Percentiles rank a stretch among this genome's conserved stretches.
Evolutionary conservation across 1,284 basidiomycete species (phyloP).

Genomic region (Naganishia albida): DNA sequence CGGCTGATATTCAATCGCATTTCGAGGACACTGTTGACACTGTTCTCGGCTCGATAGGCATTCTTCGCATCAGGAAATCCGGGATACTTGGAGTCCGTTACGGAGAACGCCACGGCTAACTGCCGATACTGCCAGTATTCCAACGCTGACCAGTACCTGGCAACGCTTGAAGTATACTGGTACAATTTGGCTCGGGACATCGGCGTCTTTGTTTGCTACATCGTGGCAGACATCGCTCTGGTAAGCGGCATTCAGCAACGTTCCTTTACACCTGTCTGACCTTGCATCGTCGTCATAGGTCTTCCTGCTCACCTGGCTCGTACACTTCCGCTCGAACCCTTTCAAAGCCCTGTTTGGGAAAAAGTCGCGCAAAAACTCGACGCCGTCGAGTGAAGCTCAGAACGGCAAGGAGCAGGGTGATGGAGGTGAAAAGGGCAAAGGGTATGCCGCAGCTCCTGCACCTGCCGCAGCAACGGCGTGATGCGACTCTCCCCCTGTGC

Average conservation of each 20-base stretch:
- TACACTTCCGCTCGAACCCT: constrained; percentile 26
- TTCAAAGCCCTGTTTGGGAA: constrained; percentile 16
- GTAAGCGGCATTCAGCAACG: constrained; percentile 51
- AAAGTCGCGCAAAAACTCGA: constrained; percentile 14
- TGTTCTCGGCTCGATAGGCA: not conserved
- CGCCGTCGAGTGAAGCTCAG: constrained; percentile 11
- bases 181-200: constrained; percentile 69
- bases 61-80: constrained; percentile 24
- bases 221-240: constrained; percentile 69
- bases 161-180: constrained; percentile 50
- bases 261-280: not conserved
- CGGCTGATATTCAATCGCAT: constrained; percentile 32
- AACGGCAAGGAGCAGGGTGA: constrained; percentile 17
- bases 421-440: constrained; percentile 13
- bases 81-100: constrained; percentile 50
- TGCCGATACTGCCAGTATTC: constrained; percentile 55
- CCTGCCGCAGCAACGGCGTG: constrained; percentile 9
- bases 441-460: constrained; percentile 14
- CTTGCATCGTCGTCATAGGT: constrained; percentile 7
- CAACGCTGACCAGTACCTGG: constrained; percentile 50
- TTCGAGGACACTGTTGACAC: not conserved
- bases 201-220: constrained; percentile 63
- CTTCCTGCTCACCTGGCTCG: constrained; percentile 26
- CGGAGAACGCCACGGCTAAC: constrained; percentile 50
- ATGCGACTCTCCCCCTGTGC: not conserved